These are phyloP conservation scores for Davidsoniella eucalypti DNA, from an alignment of 2,329 filamentous ascomycete genomes.

Conservation along the genomic window DNA sequence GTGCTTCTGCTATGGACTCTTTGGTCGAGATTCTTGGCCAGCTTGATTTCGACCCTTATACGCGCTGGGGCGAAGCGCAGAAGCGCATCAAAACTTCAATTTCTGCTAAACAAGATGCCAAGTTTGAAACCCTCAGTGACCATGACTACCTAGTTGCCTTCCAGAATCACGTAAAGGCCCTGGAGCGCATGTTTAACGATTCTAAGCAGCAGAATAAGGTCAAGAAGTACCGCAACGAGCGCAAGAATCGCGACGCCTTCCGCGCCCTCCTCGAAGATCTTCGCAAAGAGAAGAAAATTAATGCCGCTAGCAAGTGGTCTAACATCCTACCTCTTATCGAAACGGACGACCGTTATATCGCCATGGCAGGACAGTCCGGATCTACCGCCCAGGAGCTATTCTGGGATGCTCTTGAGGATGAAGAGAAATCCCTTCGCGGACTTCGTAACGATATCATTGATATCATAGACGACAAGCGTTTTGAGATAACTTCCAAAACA, in stretches of 20 bases:
- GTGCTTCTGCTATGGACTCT: constrained; percentile 71
- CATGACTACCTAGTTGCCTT: constrained; percentile 86
- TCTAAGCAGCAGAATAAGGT: constrained; percentile 76
- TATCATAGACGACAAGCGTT: constrained; percentile 80
- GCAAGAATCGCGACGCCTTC: constrained; percentile 74
- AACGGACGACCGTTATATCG: constrained; percentile 65
- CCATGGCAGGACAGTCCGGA: constrained; percentile 68
- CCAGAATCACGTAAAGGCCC: constrained; percentile 82
- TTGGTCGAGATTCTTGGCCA: constrained; percentile 62
- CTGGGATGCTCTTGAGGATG: constrained; percentile 89
- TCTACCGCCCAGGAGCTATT: constrained; percentile 84
- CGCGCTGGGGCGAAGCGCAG: constrained; percentile 84
- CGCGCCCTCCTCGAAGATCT: constrained; percentile 59
- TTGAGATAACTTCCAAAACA: constrained; percentile 75
- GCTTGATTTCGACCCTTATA: constrained; percentile 80
- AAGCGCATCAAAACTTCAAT: constrained; percentile 38
- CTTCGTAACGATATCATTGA: constrained; percentile 73
- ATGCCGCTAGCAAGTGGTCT: constrained; percentile 80
- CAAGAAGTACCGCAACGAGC: constrained; percentile 62
- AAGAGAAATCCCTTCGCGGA: constrained; percentile 70
- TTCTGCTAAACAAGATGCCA: constrained; percentile 52
- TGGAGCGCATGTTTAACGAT: constrained; percentile 86
- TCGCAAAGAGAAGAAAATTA: constrained; percentile 61
- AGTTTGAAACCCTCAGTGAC: constrained; percentile 71
- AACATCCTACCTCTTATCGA: constrained; percentile 59